Percentiles rank a stretch among this genome's conserved stretches.
These are phyloP conservation scores for Glebionis coronaria DNA, from an alignment of 129 eudicot species.

Conservation along the genomic window DNA sequence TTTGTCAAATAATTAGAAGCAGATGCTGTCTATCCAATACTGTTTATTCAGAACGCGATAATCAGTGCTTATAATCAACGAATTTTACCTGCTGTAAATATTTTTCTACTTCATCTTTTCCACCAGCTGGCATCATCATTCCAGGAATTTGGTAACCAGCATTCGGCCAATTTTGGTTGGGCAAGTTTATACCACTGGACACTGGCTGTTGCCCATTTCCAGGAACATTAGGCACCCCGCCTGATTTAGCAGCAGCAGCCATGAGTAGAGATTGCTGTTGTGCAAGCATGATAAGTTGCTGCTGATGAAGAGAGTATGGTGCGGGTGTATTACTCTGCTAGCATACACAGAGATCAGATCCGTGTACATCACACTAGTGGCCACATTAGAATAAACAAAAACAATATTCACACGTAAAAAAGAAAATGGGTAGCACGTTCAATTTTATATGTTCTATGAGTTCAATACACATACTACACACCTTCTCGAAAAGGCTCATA, in stretches of 20 bases:
- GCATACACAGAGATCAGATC: slow-evolving; percentile 7
- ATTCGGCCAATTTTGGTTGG: slow-evolving; percentile 67
- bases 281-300: slow-evolving; percentile 57
- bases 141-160: slow-evolving; percentile 73
- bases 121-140: slow-evolving; percentile 56
- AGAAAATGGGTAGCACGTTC: slow-evolving; percentile 2
- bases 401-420: background rate
- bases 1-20: background rate
- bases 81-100: slow-evolving; percentile 60
- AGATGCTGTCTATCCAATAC: too few species aligned
- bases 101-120: slow-evolving; percentile 53
- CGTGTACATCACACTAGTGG: background rate
- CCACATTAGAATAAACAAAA: background rate
- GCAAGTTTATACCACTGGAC: slow-evolving; percentile 44
- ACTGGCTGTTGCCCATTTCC: slow-evolving; percentile 53
- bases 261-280: slow-evolving; percentile 72
- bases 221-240: slow-evolving; percentile 45
- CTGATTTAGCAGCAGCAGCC: slow-evolving; percentile 85
- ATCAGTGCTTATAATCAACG: slow-evolving; percentile 7
- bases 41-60: background rate
- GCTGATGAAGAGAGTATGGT: slow-evolving; percentile 46
- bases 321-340: slow-evolving; percentile 63
- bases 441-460: background rate
- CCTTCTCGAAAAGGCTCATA: slow-evolving; percentile 94
- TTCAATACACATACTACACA: slow-evolving; percentile 3